Conservation (phyloP, 2,329 filamentous ascomycete species). For the Alternaria viburni region DNA sequence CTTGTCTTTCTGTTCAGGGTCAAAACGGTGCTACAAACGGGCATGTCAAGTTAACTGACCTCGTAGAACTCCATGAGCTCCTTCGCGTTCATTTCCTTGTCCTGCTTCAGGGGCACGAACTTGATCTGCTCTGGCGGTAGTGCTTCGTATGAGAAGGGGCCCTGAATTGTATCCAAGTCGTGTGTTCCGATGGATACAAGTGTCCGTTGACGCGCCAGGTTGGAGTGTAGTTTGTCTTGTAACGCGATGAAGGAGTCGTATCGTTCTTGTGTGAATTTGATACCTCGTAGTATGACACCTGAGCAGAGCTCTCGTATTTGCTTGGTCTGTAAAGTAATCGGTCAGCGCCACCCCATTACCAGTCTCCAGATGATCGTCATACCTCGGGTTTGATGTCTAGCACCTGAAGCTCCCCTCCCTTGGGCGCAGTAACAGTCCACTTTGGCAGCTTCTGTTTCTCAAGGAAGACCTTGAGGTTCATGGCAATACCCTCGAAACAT, state of each 20-base stretch:
- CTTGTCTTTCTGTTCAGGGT: conserved; percentile 73
- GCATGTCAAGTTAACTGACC: conserved; percentile 42
- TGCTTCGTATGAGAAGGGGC: conserved; percentile 96
- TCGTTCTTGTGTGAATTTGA: conserved; percentile 87
- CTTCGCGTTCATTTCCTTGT: conserved; percentile 81
- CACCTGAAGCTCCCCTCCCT: conserved; percentile 75
- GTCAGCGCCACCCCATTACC: neutral
- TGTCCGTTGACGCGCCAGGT: conserved; percentile 89
- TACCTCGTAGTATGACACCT: conserved; percentile 84
- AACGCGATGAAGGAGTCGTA: conserved; percentile 98
- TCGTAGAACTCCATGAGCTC: conserved; percentile 95
- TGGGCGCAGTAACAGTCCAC: conserved; percentile 76
- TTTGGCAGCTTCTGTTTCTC: conserved; percentile 77
- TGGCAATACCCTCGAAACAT: conserved; percentile 93
- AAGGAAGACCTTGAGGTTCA: conserved; percentile 95
- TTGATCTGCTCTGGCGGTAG: conserved; percentile 88
- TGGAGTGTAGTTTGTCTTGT: conserved; percentile 98
- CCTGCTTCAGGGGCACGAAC: conserved; percentile 90
- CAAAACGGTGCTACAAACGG: conserved; percentile 2
- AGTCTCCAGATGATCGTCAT: conserved; percentile 15
- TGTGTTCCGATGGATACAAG: conserved; percentile 98
- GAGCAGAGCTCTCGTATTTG: conserved; percentile 87
- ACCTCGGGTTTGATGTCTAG: conserved; percentile 78
- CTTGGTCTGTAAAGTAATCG: conserved; percentile 60
- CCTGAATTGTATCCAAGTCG: conserved; percentile 90